Evolutionary conservation across 2,329 filamentous ascomycete species (phyloP).

Genomic region (Verticillium zaregamsianum): DNA sequence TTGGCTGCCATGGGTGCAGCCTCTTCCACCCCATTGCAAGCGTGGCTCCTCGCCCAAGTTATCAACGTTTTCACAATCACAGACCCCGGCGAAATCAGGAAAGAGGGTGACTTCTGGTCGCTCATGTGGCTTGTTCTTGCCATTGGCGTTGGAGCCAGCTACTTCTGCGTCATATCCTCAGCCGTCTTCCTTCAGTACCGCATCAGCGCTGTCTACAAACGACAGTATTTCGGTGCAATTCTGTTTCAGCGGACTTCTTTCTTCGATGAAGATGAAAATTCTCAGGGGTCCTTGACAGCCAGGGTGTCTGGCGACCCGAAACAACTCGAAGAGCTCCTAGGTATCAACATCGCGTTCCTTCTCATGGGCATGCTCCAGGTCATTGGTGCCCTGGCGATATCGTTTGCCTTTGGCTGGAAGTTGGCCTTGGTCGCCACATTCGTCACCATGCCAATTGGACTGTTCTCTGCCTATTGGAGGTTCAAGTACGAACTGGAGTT

Average conservation of each 20-base stretch:
- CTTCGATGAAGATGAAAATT: conserved; percentile 58
- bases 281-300: conserved; percentile 56
- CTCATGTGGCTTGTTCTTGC: conserved; percentile 63
- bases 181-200: conserved; percentile 42
- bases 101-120: conserved; percentile 55
- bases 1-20: conserved; percentile 39
- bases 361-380: conserved; percentile 62
- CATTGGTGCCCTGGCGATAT: conserved; percentile 59
- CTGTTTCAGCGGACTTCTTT: conserved; percentile 55
- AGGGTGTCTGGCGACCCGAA: conserved; percentile 52
- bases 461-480: conserved; percentile 45
- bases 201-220: conserved; percentile 50
- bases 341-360: conserved; percentile 59
- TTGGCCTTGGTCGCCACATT: conserved; percentile 64
- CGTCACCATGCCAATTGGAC: conserved; percentile 49
- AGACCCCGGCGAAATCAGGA: conserved; percentile 23
- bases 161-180: conserved; percentile 43
- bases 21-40: conserved; percentile 45
- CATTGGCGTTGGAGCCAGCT: conserved; percentile 44
- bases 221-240: conserved; percentile 59
- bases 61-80: conserved; percentile 44
- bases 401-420: conserved; percentile 74
- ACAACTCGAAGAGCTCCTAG: conserved; percentile 58
- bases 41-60: conserved; percentile 51
- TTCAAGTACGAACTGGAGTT: conserved; percentile 61